Evolutionary conservation across 768 basidiomycete species (phyloP), one percentile per base, ranked within the genome.

Genomic region (Calocera viscosa): DNA sequence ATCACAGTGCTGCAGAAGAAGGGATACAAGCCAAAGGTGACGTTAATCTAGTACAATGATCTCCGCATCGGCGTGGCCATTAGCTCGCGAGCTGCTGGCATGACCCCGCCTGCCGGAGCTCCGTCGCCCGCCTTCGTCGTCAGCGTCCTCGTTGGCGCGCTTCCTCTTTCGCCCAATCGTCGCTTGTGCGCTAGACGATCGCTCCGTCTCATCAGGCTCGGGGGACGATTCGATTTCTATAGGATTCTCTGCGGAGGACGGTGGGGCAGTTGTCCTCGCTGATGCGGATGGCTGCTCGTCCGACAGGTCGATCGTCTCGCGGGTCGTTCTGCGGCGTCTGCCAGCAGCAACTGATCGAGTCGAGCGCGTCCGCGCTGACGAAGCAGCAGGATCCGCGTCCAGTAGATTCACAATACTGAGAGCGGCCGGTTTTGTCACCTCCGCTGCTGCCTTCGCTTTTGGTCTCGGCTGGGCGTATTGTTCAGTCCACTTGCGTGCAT

Each of bases 401-500:
- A 60, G 14, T 2, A 60, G 53, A 26, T 32, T 32, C 16, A 60
- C 53, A 22, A 60, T 60, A 30, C 30, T 28, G 8, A 26, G 10
- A 2, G 53, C 53, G 10, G 53, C 53, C 8, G 53, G 53, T 26
- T 28, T 60, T 32, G 24, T 2, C 26, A 30, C 30, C 30, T 60
- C 53, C 30, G 24, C 53, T 10, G 26, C 64, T 10, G 49, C 66
- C 68, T 66, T 66, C 65, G 40, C 49, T 60, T 35, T 68, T 64
- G 60, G 49, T 34, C 28, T 67, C 0, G n/a, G n/a, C n/a, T n/a
- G n/a, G n/a, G 90, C 90, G 72, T 87, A 89, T 16, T 84, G 74
- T 49, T 84, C 79, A 0, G 88, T 90, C 90, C 90, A 93, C 68
- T 86, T 81, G 38, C 84, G 82, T 2, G 92, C 92, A 0, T 83